Evolutionary conservation across 2,329 filamentous ascomycete species (phyloP), one percentile per base, ranked within the genome.

Genomic region (Sporothrix variecibatus): DNA sequence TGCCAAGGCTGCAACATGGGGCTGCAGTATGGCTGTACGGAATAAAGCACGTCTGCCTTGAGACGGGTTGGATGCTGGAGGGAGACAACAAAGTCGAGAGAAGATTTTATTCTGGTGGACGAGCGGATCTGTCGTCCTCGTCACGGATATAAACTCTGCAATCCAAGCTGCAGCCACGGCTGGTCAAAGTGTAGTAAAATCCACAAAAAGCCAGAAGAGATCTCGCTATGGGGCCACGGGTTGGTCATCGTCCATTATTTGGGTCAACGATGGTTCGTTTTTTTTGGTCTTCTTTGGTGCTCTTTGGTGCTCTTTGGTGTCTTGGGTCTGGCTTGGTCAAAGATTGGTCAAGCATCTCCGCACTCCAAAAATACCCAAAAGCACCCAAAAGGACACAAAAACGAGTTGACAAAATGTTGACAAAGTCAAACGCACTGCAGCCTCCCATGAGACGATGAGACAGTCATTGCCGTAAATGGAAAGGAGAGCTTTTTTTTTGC

Each of bases 271-370:
- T 20, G 43, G 43, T 49, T 49, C 4, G 43, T 49, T 49, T 49
- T 49, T 28, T 23, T 26, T 28, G 53, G n/a, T 31, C 26, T 58
- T 12, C 15, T 11, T 38, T n/a, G 3, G 56, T 58, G 15, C n/a
- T 12, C 12, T 43, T 15, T 43, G 4, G 43, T 46, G 40, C 12
- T 8, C 17, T 49, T 49, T 43, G 40, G 40, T 2, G 40, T 43
- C 40, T 6, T 58, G n/a, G 28, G 31, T 28, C n/a, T 56, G 51
- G 65, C 65, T 51, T 68, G 43, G 43, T 68, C 65, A 68, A 49
- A 51, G 46, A 68, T 68, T 51, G 46, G 40, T 51, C 65, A 68
- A 68, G 65, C 26, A 51, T 68, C 62, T 68, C 26, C 26, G 28
- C 28, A 34, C 43, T 20, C 43, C 65, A 34, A 68, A 68, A 20